These are phyloP conservation scores for Psidium guajava DNA, from an alignment of 345 rosid species.

Conservation along the genomic window DNA sequence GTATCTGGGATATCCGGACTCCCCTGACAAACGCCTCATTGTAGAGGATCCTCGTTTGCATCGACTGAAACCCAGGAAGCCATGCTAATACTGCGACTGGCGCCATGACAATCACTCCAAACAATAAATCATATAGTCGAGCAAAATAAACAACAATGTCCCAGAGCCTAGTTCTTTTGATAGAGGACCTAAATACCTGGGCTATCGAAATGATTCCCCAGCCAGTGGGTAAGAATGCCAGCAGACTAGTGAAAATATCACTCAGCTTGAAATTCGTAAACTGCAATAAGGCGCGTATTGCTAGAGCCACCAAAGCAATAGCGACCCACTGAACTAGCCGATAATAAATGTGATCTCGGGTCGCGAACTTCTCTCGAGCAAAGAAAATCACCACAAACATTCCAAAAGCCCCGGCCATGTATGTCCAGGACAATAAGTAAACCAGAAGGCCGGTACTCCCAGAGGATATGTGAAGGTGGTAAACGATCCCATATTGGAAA, in stretches of 20 bases:
- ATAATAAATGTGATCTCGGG: not conserved
- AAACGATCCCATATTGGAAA: not conserved
- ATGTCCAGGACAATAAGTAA: not conserved
- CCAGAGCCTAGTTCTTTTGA: not conserved
- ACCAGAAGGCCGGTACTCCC: not conserved
- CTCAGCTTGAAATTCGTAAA: not conserved
- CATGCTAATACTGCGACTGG: not conserved
- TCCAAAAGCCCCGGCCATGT: not conserved
- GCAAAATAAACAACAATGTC: not conserved
- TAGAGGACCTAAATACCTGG: not conserved
- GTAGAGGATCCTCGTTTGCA: not conserved
- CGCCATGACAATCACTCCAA: not conserved
- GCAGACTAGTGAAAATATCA: not conserved
- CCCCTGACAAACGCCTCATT: not conserved
- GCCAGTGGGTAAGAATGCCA: not conserved
- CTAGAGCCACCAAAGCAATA: not conserved
- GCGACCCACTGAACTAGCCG: not conserved
- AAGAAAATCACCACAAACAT: not conserved
- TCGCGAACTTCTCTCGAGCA: not conserved
- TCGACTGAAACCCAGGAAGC: not conserved
- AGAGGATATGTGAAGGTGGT: not conserved
- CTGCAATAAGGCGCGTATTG: not conserved
- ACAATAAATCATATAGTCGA: not conserved
- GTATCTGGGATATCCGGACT: not conserved
- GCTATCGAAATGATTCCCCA: slow-evolving; percentile 3